Percentiles rank a stretch among this genome's conserved stretches.
Evolutionary conservation across 331 rosid species (phyloP).

Genomic region (Stylosanthes scabra): DNA sequence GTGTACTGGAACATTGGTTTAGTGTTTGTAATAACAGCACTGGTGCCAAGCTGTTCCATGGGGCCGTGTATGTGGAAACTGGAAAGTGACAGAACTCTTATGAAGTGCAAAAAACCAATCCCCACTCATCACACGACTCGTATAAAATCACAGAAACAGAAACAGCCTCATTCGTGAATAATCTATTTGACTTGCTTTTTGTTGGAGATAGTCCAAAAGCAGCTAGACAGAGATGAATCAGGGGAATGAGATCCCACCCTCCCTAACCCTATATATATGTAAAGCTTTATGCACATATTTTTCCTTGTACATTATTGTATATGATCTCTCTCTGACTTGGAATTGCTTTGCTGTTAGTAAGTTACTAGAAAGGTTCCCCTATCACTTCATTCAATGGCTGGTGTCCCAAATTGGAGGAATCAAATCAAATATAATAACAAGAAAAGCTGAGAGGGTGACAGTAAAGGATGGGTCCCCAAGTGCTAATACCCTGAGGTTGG

Average conservation of each 20-base stretch:
- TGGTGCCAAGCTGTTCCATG: too few relatives aligned
- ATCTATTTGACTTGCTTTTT: conserved; percentile 34
- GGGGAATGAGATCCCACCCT: conserved; percentile 37
- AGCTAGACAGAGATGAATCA: conserved; percentile 34
- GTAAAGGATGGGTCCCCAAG: conserved; percentile 56
- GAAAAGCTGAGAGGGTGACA: conserved; percentile 25
- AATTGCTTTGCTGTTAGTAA: conserved; percentile 31
- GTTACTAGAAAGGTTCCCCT: conserved; percentile 38
- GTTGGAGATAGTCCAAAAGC: conserved; percentile 40
- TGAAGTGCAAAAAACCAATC: too few relatives aligned
- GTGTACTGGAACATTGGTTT: too few relatives aligned
- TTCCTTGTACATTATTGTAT: too few relatives aligned
- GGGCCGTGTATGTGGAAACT: too few relatives aligned
- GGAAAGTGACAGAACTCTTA: too few relatives aligned
- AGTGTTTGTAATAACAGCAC: too few relatives aligned
- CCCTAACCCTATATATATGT: too few relatives aligned
- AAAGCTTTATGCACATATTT: too few relatives aligned
- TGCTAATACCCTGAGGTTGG: conserved; percentile 34
- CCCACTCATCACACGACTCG: too few relatives aligned
- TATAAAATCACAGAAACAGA: too few relatives aligned
- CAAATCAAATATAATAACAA: background rate
- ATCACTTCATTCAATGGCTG: conserved; percentile 31
- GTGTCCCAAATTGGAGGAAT: conserved; percentile 35
- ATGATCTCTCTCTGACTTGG: conserved; percentile 32
- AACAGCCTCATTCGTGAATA: too few relatives aligned